Evolutionary conservation across 495 filamentous ascomycete genomes (phyloP), one percentile per base, ranked within the genome.

Genomic region (Neurospora sp.): DNA sequence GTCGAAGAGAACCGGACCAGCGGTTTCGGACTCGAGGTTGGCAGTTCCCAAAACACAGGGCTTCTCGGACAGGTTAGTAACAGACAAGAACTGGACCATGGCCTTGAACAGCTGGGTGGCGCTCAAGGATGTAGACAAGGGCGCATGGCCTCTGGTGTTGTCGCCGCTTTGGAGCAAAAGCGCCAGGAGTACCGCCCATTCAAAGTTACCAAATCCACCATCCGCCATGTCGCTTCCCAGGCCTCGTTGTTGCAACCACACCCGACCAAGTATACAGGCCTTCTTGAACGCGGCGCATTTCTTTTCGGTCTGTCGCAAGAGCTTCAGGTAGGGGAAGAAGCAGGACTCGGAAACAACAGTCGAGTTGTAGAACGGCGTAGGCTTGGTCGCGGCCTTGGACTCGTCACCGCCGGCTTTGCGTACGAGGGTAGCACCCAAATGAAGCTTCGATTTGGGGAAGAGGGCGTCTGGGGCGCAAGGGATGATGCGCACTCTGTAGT

Each of bases 51-150:
- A 85, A 11, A 89, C 70, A 39, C 91, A 81, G 3, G 92, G 89
- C 44, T 88, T 89, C 46, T 84, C 88, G 31, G 81, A 79, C 40
- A 98, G 79, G 77, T 97, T 89, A 37, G 85, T 89, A 7, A 86
- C 84, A 10, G 92, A 88, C 20, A 99, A 81, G 77, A 93, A 97
- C 80, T 98, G 94, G 59, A 99, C 77, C 6, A 89, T 89, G 2
- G 91, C 94, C 79, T 97, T 98, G 85, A 99, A 97, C 72, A 98
- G 88, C 80, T 99, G 95, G 61, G 96, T 96, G 82, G 91, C 92
- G 81, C 91, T 97, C 75, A 97, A 92, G 9, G 92, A 92, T 18
- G 89, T 82, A 35, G 93, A 90, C 3, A 99, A 84, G 31, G 94
- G 78, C 4, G 90, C 85, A 70, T 89, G 86, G 5, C 92, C 92